Evolutionary conservation across 2,329 filamentous ascomycete genomes (phyloP).

Genomic region (Ascosphaera pollenicola): DNA sequence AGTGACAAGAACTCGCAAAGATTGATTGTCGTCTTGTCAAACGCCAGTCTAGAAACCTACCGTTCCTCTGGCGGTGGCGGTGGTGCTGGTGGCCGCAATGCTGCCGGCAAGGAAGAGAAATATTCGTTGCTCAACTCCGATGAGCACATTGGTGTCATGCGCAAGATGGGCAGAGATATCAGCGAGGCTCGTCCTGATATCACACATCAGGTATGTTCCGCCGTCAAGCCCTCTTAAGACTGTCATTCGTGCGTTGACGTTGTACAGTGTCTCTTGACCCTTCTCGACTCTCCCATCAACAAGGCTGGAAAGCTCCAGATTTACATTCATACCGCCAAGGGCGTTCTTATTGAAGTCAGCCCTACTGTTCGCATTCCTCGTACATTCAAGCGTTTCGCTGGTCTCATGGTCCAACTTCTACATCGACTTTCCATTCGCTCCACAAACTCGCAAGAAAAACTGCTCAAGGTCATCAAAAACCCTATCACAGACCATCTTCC

Average conservation of each 20-base stretch:
- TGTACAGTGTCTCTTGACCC: slow-evolving; percentile 72
- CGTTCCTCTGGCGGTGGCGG: slow-evolving; percentile 58
- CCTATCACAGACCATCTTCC: slow-evolving; percentile 94
- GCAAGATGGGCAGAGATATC: slow-evolving; percentile 98
- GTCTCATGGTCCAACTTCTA: slow-evolving; percentile 93
- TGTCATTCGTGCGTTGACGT: neutral
- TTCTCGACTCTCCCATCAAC: slow-evolving; percentile 95
- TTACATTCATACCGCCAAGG: slow-evolving; percentile 94
- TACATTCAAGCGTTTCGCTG: slow-evolving; percentile 97
- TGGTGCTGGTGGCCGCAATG: slow-evolving; percentile 30
- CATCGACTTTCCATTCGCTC: slow-evolving; percentile 92
- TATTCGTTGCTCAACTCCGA: slow-evolving; percentile 97
- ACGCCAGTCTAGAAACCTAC: slow-evolving; percentile 95
- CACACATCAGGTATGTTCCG: slow-evolving; percentile 67
- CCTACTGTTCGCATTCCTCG: slow-evolving; percentile 94
- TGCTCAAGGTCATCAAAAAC: slow-evolving; percentile 93
- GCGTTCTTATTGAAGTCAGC: slow-evolving; percentile 91
- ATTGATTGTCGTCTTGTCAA: slow-evolving; percentile 86
- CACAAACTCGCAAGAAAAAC: slow-evolving; percentile 91
- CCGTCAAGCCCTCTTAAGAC: no score
- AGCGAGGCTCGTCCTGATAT: slow-evolving; percentile 96
- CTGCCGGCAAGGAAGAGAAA: slow-evolving; percentile 52
- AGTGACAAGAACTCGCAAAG: slow-evolving; percentile 80
- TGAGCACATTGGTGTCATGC: slow-evolving; percentile 97
- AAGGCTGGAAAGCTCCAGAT: slow-evolving; percentile 96